Percentiles rank a stretch among this genome's conserved stretches.
These are phyloP conservation scores for Pythium diclinum DNA, from an alignment of 352 stramenopile species.

Conservation along the genomic window DNA sequence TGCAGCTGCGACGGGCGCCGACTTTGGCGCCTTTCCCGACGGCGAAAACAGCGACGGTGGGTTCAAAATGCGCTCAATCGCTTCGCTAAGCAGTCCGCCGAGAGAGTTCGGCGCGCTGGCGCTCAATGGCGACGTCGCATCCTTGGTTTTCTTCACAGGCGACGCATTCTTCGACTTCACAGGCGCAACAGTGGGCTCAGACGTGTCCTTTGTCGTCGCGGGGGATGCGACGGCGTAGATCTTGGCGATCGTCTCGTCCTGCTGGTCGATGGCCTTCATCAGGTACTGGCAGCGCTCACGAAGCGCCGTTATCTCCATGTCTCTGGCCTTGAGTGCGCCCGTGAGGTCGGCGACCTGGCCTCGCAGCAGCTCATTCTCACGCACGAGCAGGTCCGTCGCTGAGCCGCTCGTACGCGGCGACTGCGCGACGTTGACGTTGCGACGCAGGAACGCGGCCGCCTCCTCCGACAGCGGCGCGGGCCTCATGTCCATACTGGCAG, in stretches of 20 bases:
- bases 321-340: conserved; percentile 61
- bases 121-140: not conserved
- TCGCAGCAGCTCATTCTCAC: conserved; percentile 49
- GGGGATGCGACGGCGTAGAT: conserved; percentile 52
- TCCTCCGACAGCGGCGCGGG: conserved; percentile 13
- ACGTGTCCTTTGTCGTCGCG: conserved; percentile 9
- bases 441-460: conserved; percentile 18
- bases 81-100: conserved; percentile 33
- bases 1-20: not conserved
- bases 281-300: conserved; percentile 66
- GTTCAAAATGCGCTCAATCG: conserved; percentile 52
- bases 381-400: conserved; percentile 23
- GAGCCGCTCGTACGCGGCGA: not conserved
- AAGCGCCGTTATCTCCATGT: conserved; percentile 69
- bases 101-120: not conserved
- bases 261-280: conserved; percentile 57
- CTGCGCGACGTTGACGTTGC: conserved; percentile 6
- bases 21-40: not conserved
- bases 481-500: not conserved
- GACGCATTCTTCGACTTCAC: conserved; percentile 1
- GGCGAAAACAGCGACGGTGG: conserved; percentile 12
- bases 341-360: conserved; percentile 59
- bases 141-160: conserved; percentile 6
- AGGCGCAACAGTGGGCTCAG: not conserved
- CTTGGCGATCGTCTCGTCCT: conserved; percentile 76